Base-by-base conservation (phyloP, 1,139 yeast species). In the Candida sanyaensis region DNA sequence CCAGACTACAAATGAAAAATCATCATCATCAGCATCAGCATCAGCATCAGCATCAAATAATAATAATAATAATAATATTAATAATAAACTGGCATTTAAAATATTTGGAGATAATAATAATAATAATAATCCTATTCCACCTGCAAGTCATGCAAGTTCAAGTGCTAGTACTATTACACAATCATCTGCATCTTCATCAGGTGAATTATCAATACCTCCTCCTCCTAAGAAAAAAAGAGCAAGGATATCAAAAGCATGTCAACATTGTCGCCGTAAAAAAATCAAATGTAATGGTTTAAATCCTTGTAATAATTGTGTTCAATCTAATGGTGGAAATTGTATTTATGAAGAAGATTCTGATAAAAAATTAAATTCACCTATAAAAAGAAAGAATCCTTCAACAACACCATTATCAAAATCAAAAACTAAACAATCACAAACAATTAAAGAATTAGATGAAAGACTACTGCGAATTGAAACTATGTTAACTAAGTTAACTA, bases 171-270 rank as follows among this genome's bases (percentile, higher is more conserved):
- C 43, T n/a, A 41, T 41, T 2, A 32, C 43, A 2, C 43, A 41
- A 26, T 41, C 43, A 3, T 12, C 43, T 7, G 33, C 43, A 7
- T 32, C 43, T n/a, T 41, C 43, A 13, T 31, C 37, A 3, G 31
- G 27, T 5, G 38, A 24, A 23, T 4, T 24, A 12, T 24, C 43
- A 11, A 11, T 24, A 26, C 27, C 28, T 11, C 39, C n/a, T n/a
- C n/a, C 39, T 2, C 39, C 28, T 21, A 26, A 43, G 13, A 43
- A 50, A 24, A 43, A 50, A 26, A 41, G 52, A 26, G 55, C 55
- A 37, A 60, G 78, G 8, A 68, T 71, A 38, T 61, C 82, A 41
- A 77, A 75, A 2, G 86, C 86, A 1, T 81, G 86, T 56, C 81
- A 78, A 49, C 66, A 68, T 9, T 80, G 83, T 55, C 65, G 83